These are phyloP conservation scores for Cercospora beticola DNA, from an alignment of 2,329 filamentous ascomycete genomes.

Conservation along the genomic window DNA sequence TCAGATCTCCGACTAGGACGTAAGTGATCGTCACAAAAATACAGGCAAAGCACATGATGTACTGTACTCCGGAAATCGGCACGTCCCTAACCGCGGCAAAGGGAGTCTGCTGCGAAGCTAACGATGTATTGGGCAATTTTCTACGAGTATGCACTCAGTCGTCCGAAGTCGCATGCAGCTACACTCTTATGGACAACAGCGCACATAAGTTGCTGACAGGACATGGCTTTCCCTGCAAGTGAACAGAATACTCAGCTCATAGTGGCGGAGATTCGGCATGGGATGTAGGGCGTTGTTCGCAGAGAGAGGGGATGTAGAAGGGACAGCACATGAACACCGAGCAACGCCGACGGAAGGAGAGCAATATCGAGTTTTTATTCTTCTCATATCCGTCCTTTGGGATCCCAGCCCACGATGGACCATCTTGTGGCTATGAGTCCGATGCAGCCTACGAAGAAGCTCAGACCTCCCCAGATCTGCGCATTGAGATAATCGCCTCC, in stretches of 20 bases:
- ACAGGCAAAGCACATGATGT: neutral
- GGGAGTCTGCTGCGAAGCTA: neutral
- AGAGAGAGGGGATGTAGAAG: neutral
- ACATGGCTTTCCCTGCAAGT: neutral
- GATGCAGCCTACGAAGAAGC: constrained; percentile 31
- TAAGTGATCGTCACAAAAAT: neutral
- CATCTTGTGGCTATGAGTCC: constrained; percentile 33
- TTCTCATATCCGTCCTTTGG: constrained; percentile 31
- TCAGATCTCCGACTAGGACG: neutral
- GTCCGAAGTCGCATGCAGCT: neutral
- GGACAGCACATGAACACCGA: neutral
- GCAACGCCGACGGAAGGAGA: neutral
- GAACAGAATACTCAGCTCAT: neutral
- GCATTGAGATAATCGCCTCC: constrained; percentile 47
- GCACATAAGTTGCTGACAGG: neutral
- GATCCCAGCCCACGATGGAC: constrained; percentile 33
- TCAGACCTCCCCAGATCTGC: constrained; percentile 47
- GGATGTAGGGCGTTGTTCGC: neutral
- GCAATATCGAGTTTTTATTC: neutral
- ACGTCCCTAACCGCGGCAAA: neutral
- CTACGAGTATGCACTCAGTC: neutral
- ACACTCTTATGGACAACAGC: neutral
- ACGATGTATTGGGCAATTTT: neutral
- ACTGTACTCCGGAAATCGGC: neutral
- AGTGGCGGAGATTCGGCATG: neutral